Percentiles rank a stretch among this genome's conserved stretches.
Conservation (phyloP, 768 basidiomycete species). For the Goffeauzyma gilvescens region DNA sequence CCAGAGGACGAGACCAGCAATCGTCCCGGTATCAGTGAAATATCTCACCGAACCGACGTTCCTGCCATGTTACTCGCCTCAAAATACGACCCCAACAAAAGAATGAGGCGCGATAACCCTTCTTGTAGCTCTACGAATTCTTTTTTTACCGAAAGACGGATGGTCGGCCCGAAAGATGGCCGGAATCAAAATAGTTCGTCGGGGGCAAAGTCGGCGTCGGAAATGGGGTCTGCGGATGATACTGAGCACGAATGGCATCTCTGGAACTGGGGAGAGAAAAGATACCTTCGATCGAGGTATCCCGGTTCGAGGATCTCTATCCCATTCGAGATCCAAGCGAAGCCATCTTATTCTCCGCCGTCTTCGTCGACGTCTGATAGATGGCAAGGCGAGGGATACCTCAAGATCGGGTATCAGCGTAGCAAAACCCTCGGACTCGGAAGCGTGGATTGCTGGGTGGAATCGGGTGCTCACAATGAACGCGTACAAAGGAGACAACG, state of each 20-base stretch:
- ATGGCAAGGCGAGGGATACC: conserved; percentile 12
- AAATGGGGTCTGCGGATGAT: too few species aligned
- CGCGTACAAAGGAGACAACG: not conserved
- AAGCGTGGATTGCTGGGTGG: conserved; percentile 24
- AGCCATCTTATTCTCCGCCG: conserved; percentile 9
- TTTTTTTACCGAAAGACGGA: not conserved
- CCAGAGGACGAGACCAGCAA: not conserved
- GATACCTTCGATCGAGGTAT: conserved; percentile 18
- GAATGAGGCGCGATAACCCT: not conserved
- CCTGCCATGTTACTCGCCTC: conserved; percentile 5
- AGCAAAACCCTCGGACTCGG: conserved; percentile 20
- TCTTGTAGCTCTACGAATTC: conserved; percentile 4
- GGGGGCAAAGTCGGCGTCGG: not conserved
- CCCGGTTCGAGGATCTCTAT: conserved; percentile 23
- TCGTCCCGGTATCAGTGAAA: not conserved
- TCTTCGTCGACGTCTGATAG: not conserved
- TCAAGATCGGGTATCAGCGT: conserved; percentile 20
- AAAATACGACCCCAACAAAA: not conserved
- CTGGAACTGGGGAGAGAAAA: conserved; percentile 8
- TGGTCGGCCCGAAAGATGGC: not conserved
- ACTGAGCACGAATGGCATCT: too few species aligned
- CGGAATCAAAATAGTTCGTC: not conserved
- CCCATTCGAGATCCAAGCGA: conserved; percentile 2
- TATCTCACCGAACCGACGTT: not conserved
- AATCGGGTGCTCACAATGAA: too few species aligned